Evolutionary conservation across 306 rosid genomes (phyloP), one percentile per base, ranked within the genome.

Genomic region (Castanea mollissima): DNA sequence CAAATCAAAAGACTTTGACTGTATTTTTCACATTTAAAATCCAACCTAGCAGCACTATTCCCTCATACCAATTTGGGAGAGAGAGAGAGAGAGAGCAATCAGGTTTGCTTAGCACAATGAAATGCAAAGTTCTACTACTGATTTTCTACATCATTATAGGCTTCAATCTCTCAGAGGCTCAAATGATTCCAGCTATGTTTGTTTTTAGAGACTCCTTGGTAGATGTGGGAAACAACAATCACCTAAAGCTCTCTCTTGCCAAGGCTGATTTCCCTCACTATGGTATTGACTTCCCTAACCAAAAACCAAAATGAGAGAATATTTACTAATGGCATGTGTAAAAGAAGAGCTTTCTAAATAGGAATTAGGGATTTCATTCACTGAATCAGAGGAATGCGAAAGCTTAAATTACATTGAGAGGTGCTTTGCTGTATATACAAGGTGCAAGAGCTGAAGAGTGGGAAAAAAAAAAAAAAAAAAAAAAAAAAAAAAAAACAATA

Each of bases 201-300:
- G 90, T 93, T 16, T 93, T 93, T 25, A 94, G 97, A 76, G 97
- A 93, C 82, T 93, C 97, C 18, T 78, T 93, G 4, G 83, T 81
- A 3, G 97, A 93, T 31, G 97, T 93, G 14, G 97, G 97, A 4
- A 93, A 93, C 91, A 93, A 91, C 80, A 88, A 93, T 73, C 74
- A 79, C 86, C 78, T 93, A 11, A 27, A 54, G 19, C 71, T 88
- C 52, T 88, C 52, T 91, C 96, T 32, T 49, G 86, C 38, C 19
- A 62, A 20, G 69, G 69, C 41, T 12, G 15, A 2, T 62, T 11
- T 25, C 8, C 69, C 69, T 62, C 19, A 27, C 41, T 62, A 62
- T 14, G 69, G 69, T 38, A 62, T 62, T 41, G 69, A 62, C 69
- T 29, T 62, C 6, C 38, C 41, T 3, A 5, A 35, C 69, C 5